Base-by-base conservation (phyloP, 1,284 basidiomycete genomes). In the Boletus hoseneyae region DNA sequence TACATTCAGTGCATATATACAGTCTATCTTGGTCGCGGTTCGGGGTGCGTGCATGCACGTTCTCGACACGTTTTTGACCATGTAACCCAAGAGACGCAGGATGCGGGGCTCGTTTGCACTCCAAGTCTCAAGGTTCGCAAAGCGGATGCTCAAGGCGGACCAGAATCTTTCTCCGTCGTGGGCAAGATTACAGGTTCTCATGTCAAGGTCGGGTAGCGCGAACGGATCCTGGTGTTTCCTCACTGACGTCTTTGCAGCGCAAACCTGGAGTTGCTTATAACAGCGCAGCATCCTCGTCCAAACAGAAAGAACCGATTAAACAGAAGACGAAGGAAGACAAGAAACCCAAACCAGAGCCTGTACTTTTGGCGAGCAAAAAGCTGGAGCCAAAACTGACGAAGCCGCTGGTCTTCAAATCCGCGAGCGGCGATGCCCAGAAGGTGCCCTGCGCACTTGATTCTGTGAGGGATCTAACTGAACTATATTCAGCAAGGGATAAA, bases 1-100 rank as follows among this genome's bases (percentile, higher is more conserved):
- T 86, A 21, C 61, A 74, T 54, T 77, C 77, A 1, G 69, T 80
- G 15, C 79, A 86, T 57, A 64, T 90, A 3, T 87, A 90, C 61
- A 79, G 83, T 57, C 59, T 90, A 25, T 80, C 86, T 2, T 79
- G 84, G 1, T 75, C 79, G 2, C 74, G 73, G 6, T 62, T 88
- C 38, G 71, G 68, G 39, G 87, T 86, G 63, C 43, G 81, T 71
- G 8, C 30, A 23, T 12, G 8, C 16, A 11, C n/a, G 0, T 8
- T 19, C 3, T 35, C 7, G 19, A 11, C 10, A 12, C 5, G 4
- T 21, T 15, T 8, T 21, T 23, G 18, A 42, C 13, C 1, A 1
- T 16, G 45, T 58, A 21, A 55, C 41, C 9, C 10, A 11, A 11
- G 56, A 10, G n/a, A 16, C 8, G 13, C 41, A 87, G 85, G 85